Conservation (phyloP, 2,329 filamentous ascomycete genomes). For the Pseudonectria buxi region DNA sequence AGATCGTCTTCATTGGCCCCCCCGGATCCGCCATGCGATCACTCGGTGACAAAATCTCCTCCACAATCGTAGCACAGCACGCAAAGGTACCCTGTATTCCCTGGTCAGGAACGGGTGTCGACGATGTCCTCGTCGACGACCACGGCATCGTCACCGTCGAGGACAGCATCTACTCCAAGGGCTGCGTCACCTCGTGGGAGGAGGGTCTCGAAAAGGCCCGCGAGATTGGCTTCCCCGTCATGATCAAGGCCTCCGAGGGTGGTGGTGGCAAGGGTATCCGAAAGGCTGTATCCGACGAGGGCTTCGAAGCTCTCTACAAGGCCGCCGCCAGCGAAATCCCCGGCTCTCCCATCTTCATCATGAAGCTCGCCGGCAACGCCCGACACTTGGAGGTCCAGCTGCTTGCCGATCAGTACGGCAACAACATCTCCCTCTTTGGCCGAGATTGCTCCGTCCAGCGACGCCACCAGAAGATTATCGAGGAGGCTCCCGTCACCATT, state of each 20-base stretch:
- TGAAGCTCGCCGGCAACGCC: slow-evolving; percentile 97
- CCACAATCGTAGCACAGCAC: slow-evolving; percentile 97
- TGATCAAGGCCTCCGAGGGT: slow-evolving; percentile 99
- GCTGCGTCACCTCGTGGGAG: slow-evolving; percentile 82
- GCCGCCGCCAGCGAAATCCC: slow-evolving; percentile 96
- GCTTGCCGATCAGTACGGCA: slow-evolving; percentile 96
- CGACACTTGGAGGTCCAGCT: slow-evolving; percentile 96
- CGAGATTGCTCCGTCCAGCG: slow-evolving; percentile 98
- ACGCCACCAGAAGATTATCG: slow-evolving; percentile 99
- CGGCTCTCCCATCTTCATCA: slow-evolving; percentile 98
- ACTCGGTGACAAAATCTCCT: slow-evolving; percentile 98
- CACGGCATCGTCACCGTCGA: slow-evolving; percentile 87
- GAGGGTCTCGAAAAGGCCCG: slow-evolving; percentile 82
- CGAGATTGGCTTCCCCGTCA: slow-evolving; percentile 95
- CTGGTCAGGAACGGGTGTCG: slow-evolving; percentile 95
- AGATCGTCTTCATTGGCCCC: slow-evolving; percentile 98
- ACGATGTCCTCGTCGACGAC: slow-evolving; percentile 69
- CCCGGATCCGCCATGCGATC: slow-evolving; percentile 98
- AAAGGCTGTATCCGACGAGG: slow-evolving; percentile 79
- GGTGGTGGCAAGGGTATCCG: slow-evolving; percentile 99
- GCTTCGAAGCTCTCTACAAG: slow-evolving; percentile 84
- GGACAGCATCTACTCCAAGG: slow-evolving; percentile 78
- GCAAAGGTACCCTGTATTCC: slow-evolving; percentile 94
- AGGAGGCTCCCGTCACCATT: slow-evolving; percentile 96
- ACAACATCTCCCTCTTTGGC: slow-evolving; percentile 98